Evolutionary conservation across 768 basidiomycete genomes (phyloP).

Genomic region (Psilocybe cyanescens): DNA sequence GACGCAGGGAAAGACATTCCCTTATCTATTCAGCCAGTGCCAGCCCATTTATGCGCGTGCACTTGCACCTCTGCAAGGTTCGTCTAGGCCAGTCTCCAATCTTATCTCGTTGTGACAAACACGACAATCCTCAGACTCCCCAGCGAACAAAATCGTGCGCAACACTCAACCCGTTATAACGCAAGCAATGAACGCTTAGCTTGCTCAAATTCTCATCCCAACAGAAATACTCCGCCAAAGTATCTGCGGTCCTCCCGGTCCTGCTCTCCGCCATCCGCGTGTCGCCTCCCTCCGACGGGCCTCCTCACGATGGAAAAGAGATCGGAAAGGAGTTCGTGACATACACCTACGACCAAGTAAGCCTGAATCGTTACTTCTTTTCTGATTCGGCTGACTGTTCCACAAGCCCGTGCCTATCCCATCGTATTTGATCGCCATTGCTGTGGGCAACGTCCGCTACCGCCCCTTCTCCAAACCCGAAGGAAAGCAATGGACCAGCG

Average conservation of each 20-base stretch:
- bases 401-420: constrained; percentile 82
- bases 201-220: background rate
- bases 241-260: constrained; percentile 80
- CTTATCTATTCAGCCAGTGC: constrained; percentile 91
- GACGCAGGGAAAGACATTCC: constrained; percentile 84
- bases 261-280: constrained; percentile 84
- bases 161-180: background rate
- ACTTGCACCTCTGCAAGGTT: constrained; percentile 80
- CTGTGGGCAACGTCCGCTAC: constrained; percentile 82
- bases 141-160: constrained; percentile 81
- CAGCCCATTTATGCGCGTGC: constrained; percentile 90
- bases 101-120: background rate
- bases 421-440: constrained; percentile 91
- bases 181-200: background rate
- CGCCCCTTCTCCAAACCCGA: constrained; percentile 59
- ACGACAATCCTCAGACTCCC: constrained; percentile 59
- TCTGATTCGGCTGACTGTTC: background rate
- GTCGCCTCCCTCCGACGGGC: constrained; percentile 74
- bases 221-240: constrained; percentile 84
- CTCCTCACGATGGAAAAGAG: constrained; percentile 71
- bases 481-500: constrained; percentile 78
- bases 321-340: constrained; percentile 75
- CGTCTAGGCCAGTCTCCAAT: background rate
- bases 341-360: constrained; percentile 80
- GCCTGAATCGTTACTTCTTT: constrained; percentile 13